Evolutionary conservation across 1,284 basidiomycete species (phyloP), one percentile per base, ranked within the genome.

Genomic region (Malassezia sympodialis): DNA sequence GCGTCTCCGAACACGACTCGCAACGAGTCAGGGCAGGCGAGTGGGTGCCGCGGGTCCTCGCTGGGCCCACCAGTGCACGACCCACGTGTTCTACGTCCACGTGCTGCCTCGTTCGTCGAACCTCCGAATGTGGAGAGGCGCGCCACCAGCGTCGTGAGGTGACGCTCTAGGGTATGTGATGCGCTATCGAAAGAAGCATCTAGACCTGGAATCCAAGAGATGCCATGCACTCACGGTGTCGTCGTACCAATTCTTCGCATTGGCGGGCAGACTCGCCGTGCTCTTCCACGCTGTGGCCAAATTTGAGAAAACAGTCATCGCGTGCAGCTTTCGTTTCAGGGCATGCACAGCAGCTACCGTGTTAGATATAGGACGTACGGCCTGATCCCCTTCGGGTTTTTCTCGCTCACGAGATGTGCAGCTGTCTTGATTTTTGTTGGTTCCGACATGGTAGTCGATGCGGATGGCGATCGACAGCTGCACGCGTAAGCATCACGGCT

Each of bases 251-350:
- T 50, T 86, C 83, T 68, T 80, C 82, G 78, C 91, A 96, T 73
- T 85, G 84, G 57, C 83, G 83, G 56, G 82, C 80, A 15, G 85
- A 86, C 60, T 84, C 82, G 30, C 66, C 64, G 30, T 66, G 61
- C 49, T 73, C 69, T 35, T 82, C 81, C 7, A 83, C 76, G 66
- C 84, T 82, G 63, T 80, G 81, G 6, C 76, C 76, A 44, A 72
- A 75, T 61, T 83, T 82, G 63, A 96, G 79, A 80, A 94, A 96
- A 77, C 93, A 98, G 66, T 90, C 86, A 76, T 98, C 93, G 31
- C 93, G 81, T 24, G 81, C 81, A 7, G 84, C 82, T 77, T 98
- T 98, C 0, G 90, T 94, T 66, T 90, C 82, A 12, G 90, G 90
- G 76, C 91, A 98, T 42, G 91, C 91, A 69, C 91, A 96, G 72